Base-by-base conservation (phyloP, 352 stramenopile genomes). In the Pelagophyceae sp. region DNA sequence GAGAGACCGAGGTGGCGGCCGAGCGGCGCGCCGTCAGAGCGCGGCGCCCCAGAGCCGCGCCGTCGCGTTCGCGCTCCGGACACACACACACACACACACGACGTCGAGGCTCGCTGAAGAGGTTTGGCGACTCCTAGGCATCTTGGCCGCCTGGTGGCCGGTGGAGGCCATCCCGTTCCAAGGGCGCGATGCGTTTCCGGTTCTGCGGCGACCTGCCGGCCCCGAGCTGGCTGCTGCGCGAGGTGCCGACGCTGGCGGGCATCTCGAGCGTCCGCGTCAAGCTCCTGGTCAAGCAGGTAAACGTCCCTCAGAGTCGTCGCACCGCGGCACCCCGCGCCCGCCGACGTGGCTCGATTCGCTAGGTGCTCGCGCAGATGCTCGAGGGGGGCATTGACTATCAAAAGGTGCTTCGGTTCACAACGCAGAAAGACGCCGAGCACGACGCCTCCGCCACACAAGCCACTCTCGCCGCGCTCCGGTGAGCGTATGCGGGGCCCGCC, bases 251-350 rank as follows among this genome's bases (percentile, higher is more conserved):
- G 76, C 45, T 79, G 64, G 38, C 63, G 11, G 37, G 63, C 25
- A 76, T 79, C 38, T 64, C 63, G 32, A 71, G 63, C 51, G 64
- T 79, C 2, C 65, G 76, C 6, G 1, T 76, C 38, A 79, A 79
- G 58, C 64, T 79, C n/a, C 31, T 79, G 3, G 72, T 27, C 20
- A 75, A 76, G 33, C 76, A 79, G 61, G 70, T 78, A n/a, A n/a
- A n/a, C n/a, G n/a, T n/a, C n/a, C n/a, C n/a, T n/a, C n/a, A n/a
- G n/a, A n/a, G n/a, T n/a, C n/a, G n/a, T n/a, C n/a, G n/a, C n/a
- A n/a, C n/a, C n/a, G n/a, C n/a, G n/a, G n/a, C n/a, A n/a, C n/a
- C n/a, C n/a, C n/a, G n/a, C n/a, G n/a, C n/a, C n/a, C n/a, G n/a
- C n/a, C n/a, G n/a, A n/a, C n/a, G n/a, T 54, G 45, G 45, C 45